phyloP scores from a whole-genome alignment of 1,139 yeast species.

The Scheffersomyces segobiensis region DNA sequence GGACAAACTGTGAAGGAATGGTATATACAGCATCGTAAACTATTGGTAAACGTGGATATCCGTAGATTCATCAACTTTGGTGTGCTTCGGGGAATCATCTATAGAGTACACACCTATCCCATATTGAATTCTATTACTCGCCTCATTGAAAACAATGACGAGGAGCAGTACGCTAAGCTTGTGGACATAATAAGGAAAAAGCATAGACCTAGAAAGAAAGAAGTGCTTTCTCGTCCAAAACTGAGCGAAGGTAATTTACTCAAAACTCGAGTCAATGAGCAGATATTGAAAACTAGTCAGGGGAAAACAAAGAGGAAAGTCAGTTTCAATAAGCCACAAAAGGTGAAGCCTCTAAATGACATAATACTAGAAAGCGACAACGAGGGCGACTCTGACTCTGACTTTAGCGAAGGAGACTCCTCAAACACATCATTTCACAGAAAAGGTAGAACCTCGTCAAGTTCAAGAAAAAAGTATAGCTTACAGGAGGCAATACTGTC shows the following conservation, averaged over 20 bases:
- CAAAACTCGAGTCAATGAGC: constrained; percentile 30
- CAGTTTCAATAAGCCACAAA: constrained; percentile 21
- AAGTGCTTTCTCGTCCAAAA: background rate
- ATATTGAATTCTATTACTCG: constrained; percentile 43
- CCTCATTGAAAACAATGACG: constrained; percentile 34
- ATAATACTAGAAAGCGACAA: constrained; percentile 5
- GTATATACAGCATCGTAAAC: constrained; percentile 64
- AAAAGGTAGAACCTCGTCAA: background rate
- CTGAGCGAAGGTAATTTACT: constrained; percentile 15
- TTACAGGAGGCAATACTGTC: background rate
- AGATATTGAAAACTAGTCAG: constrained; percentile 22
- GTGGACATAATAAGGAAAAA: constrained; percentile 20
- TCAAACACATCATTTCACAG: background rate
- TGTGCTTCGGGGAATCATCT: constrained; percentile 73
- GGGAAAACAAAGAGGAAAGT: constrained; percentile 28
- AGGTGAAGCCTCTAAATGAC: background rate
- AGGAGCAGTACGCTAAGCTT: constrained; percentile 29
- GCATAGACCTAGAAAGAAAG: constrained; percentile 6
- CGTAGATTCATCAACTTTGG: constrained; percentile 89
- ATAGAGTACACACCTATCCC: constrained; percentile 80
- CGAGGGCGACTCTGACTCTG: constrained; percentile 4
- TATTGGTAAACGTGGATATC: constrained; percentile 67
- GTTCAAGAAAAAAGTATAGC: background rate
- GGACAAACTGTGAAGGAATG: constrained; percentile 80
- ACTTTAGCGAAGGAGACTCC: background rate